A percentile compares a stretch with the other conserved stretches of the same genome.
These are phyloP conservation scores for Cyclanthera cordifolia DNA, from an alignment of 306 rosid species.

Conservation along the genomic window DNA sequence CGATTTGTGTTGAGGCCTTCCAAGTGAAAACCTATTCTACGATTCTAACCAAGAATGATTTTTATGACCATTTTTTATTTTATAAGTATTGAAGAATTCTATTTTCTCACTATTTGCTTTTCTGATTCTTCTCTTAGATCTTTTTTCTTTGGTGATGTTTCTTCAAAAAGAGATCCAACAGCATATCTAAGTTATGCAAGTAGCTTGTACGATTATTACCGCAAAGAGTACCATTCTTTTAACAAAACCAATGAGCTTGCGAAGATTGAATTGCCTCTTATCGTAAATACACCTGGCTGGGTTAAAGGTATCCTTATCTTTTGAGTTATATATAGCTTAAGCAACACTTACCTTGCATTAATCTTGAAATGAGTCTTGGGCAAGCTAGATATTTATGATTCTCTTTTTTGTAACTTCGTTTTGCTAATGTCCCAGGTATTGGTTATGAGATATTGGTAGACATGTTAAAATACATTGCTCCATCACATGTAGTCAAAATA, in stretches of 20 bases:
- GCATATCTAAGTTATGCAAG: constrained; percentile 36
- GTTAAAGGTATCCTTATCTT: constrained; percentile 55
- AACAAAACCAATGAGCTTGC: constrained; percentile 23
- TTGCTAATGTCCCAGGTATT: constrained; percentile 41
- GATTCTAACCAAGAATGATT: not conserved
- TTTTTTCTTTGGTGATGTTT: constrained; percentile 78
- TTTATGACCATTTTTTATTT: not conserved
- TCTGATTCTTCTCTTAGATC: constrained; percentile 32
- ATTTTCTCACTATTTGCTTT: not conserved
- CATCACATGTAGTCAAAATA: constrained; percentile 76
- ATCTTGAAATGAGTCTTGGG: not conserved
- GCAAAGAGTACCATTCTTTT: constrained; percentile 26
- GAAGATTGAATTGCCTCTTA: constrained; percentile 57
- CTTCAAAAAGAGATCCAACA: constrained; percentile 63
- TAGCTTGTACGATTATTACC: constrained; percentile 49
- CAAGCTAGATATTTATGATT: not conserved
- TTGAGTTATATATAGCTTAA: not conserved
- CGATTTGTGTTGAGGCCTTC: not conserved
- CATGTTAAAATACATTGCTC: constrained; percentile 56
- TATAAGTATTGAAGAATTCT: not conserved
- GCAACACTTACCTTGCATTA: not conserved
- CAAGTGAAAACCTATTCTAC: not conserved
- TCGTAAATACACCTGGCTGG: constrained; percentile 91
- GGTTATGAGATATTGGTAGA: constrained; percentile 74
- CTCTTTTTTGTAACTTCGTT: constrained; percentile 8